Evolutionary conservation across 441 rosid genomes (phyloP).

Genomic region (Erysimum cheiri): DNA sequence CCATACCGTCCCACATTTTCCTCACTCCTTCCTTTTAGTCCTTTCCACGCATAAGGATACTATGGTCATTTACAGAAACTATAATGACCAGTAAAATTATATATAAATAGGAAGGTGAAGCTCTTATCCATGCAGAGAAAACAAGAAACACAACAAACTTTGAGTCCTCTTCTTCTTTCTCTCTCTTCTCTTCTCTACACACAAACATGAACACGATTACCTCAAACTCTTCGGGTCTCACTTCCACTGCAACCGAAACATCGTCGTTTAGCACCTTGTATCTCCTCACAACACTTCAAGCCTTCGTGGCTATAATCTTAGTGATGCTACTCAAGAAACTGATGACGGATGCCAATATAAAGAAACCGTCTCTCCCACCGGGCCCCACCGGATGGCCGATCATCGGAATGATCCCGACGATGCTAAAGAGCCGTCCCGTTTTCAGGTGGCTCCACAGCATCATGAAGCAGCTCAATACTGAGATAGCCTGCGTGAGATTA

Average conservation of each 20-base stretch:
- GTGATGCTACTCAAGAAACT: slow-evolving; percentile 37
- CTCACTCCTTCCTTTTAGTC: slow-evolving; percentile 36
- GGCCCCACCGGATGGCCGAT: slow-evolving; percentile 66
- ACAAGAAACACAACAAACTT: slow-evolving; percentile 1
- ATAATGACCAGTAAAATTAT: background rate
- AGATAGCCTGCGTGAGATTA: slow-evolving; percentile 58
- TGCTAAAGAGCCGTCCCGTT: slow-evolving; percentile 46
- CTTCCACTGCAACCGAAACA: slow-evolving; percentile 21
- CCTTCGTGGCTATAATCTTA: slow-evolving; percentile 30
- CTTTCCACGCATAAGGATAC: background rate
- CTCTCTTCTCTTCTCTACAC: background rate
- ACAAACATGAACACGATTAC: slow-evolving; percentile 36
- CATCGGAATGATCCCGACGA: slow-evolving; percentile 50
- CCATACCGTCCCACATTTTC: slow-evolving; percentile 2
- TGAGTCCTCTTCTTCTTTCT: background rate
- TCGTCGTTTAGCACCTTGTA: slow-evolving; percentile 35
- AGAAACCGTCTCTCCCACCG: slow-evolving; percentile 51
- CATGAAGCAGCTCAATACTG: slow-evolving; percentile 58
- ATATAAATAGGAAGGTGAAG: slow-evolving; percentile 38
- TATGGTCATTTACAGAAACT: slow-evolving; percentile 9
- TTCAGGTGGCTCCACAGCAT: slow-evolving; percentile 56
- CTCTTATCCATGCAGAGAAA: slow-evolving; percentile 26
- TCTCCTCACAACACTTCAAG: slow-evolving; percentile 40
- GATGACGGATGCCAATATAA: slow-evolving; percentile 9
- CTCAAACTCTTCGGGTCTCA: slow-evolving; percentile 43